phyloP scores from a whole-genome alignment of 768 basidiomycete species.

The Auriscalpium vulgare region DNA sequence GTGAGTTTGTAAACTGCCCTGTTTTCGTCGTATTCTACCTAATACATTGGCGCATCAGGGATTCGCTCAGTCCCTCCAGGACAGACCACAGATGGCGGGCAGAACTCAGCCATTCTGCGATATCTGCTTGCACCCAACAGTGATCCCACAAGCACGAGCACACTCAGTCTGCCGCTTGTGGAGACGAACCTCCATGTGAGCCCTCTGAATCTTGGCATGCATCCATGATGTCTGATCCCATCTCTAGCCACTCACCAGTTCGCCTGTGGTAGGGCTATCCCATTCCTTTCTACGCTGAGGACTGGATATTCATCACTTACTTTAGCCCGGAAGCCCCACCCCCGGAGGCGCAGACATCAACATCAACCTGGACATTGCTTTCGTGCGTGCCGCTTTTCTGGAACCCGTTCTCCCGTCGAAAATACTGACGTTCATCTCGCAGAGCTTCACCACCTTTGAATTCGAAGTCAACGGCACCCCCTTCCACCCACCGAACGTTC shows the following conservation, averaged over 20 bases:
- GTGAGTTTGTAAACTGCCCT: background rate
- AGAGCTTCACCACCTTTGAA: no score
- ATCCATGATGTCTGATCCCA: background rate
- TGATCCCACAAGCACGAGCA: slow-evolving; percentile 30
- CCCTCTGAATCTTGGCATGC: background rate
- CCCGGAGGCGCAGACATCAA: slow-evolving; percentile 15
- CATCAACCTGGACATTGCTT: slow-evolving; percentile 17
- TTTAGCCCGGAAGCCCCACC: slow-evolving; percentile 9
- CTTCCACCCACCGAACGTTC: slow-evolving; percentile 29
- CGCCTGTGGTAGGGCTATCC: background rate
- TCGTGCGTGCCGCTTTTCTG: slow-evolving; percentile 5
- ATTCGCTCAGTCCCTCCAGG: slow-evolving; percentile 18
- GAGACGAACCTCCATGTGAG: slow-evolving; percentile 30
- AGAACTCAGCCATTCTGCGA: slow-evolving; percentile 48
- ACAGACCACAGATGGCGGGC: slow-evolving; percentile 23
- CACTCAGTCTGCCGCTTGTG: slow-evolving; percentile 19
- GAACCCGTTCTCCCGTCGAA: background rate
- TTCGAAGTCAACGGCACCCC: slow-evolving; percentile 29
- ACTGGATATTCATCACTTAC: background rate
- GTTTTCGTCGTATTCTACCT: background rate
- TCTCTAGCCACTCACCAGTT: background rate
- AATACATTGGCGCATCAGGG: background rate
- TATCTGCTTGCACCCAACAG: slow-evolving; percentile 34
- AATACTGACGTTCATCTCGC: background rate
- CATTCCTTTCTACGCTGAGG: background rate